Base-by-base conservation (phyloP, 805 yeast species). In the Saccharomycopsis sp. region DNA sequence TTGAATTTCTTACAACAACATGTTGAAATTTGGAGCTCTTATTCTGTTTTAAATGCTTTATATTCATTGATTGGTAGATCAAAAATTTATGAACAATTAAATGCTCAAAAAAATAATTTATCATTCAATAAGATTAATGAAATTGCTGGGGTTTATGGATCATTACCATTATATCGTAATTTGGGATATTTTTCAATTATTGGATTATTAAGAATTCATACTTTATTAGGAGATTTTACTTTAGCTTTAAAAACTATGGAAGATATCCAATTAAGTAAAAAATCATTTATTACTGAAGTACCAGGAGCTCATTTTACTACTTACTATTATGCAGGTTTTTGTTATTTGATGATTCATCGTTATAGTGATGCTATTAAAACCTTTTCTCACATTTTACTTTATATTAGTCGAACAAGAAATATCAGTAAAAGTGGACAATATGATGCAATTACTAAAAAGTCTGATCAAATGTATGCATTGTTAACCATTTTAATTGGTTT, bases 391-490 rank as follows among this genome's bases (percentile, higher is more conserved):
- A 66, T 68, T 42, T 54, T 69, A 39, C 51, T 67, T 35, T 67
- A 61, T 59, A 64, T 69, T 40, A 57, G 70, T 27, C 60, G 73
- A 52, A 63, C 72, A 9, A 64, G 61, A 51, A 61, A 63, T 51
- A 58, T 64, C 52, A 59, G 60, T 47, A 59, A 57, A 32, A 55
- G 65, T 13, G 67, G 67, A 4, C 70, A 66, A 50, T 69, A 63
- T 48, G 73, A 69, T 51, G 51, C 60, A 31, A 63, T 68, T 41
- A 63, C 68, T 41, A 69, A 68, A 53, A 63, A 65, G 48, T 58
- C 69, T 13, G 74, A 67, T 42, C 74, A 69, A 53, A 69, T 67
- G 72, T 66, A 66, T 46, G 72, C 74, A 3, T 56, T 69, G 32
- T 53, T 69, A 41, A 68, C 72, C 21, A 60, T 69, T 27, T 59